phyloP scores from a whole-genome alignment of 345 rosid genomes.

The Eucalyptus cloeziana region DNA sequence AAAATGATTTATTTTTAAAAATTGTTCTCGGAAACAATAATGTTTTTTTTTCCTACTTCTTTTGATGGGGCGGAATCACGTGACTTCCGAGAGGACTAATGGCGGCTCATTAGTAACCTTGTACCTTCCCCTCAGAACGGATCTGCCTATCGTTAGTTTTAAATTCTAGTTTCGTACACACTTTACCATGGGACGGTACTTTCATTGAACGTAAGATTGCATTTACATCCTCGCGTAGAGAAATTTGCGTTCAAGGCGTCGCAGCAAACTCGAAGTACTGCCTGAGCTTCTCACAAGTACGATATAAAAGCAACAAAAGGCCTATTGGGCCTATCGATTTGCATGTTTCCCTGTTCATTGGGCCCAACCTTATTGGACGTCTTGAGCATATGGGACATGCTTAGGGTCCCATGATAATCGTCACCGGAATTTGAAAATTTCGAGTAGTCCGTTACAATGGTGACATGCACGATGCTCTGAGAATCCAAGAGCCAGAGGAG shows the following conservation, averaged over 20 bases:
- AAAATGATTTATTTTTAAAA: too few species aligned
- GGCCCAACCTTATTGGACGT: background rate
- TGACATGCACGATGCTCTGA: background rate
- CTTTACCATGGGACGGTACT: too few species aligned
- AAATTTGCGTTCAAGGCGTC: background rate
- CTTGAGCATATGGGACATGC: background rate
- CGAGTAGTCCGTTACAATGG: background rate
- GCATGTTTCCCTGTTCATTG: background rate
- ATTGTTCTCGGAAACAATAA: too few species aligned
- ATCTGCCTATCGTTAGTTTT: too few species aligned
- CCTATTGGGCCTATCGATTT: background rate
- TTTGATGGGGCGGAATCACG: too few species aligned
- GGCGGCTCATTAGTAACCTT: too few species aligned
- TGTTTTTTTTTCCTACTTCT: accelerated
- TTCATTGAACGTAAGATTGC: too few species aligned
- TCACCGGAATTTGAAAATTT: background rate
- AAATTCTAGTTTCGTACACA: too few species aligned
- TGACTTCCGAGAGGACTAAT: too few species aligned
- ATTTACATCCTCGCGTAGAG: background rate
- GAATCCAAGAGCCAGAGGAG: background rate
- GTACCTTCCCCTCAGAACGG: too few species aligned
- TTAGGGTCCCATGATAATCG: background rate
- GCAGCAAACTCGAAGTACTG: background rate
- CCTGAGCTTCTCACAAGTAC: background rate
- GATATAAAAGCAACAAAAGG: background rate